Evolutionary conservation across 2,329 filamentous ascomycete genomes (phyloP).

Genomic region (Chrysoporthe deuterocubensis): DNA sequence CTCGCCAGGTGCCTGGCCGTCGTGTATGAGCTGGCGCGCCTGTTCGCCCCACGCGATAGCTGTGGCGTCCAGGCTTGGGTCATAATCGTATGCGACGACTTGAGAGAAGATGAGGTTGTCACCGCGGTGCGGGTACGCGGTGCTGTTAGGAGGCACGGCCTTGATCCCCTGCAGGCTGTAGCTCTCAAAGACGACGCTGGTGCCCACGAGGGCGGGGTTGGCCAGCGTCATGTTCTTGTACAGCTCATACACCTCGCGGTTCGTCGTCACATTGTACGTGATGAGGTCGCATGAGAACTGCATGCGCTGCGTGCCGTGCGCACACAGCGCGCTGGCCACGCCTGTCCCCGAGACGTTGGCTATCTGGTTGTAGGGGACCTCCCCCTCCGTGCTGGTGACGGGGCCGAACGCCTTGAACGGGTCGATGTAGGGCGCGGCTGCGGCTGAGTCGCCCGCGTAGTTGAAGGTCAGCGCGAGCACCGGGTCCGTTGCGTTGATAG

Average conservation of each 20-base stretch:
- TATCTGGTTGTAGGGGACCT: conserved; percentile 11
- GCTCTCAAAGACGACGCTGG: neutral
- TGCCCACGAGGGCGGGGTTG: conserved; percentile 27
- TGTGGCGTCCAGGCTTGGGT: conserved; percentile 36
- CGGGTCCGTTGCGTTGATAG: neutral
- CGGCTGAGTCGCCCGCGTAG: conserved; percentile 34
- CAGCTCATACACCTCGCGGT: conserved; percentile 18
- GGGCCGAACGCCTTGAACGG: conserved; percentile 1
- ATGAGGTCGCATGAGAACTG: conserved; percentile 1
- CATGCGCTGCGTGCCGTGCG: conserved; percentile 11
- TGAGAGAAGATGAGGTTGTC: conserved; percentile 32
- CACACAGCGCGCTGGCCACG: conserved; percentile 10
- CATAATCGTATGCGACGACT: conserved; percentile 4
- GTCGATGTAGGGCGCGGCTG: conserved; percentile 27
- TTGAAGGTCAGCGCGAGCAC: neutral
- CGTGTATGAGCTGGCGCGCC: conserved; percentile 43
- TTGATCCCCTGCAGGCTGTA: conserved; percentile 37
- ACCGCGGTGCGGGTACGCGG: conserved; percentile 20
- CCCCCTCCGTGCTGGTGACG: neutral
- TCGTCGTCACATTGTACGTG: conserved; percentile 7
- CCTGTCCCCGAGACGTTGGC: conserved; percentile 4
- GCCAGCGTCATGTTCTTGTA: conserved; percentile 29
- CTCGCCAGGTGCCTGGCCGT: conserved; percentile 34
- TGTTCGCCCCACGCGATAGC: conserved; percentile 43
- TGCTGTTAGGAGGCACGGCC: conserved; percentile 29